Conservation (phyloP, 2,329 filamentous ascomycete genomes). For the Xylariaceae sp. region DNA sequence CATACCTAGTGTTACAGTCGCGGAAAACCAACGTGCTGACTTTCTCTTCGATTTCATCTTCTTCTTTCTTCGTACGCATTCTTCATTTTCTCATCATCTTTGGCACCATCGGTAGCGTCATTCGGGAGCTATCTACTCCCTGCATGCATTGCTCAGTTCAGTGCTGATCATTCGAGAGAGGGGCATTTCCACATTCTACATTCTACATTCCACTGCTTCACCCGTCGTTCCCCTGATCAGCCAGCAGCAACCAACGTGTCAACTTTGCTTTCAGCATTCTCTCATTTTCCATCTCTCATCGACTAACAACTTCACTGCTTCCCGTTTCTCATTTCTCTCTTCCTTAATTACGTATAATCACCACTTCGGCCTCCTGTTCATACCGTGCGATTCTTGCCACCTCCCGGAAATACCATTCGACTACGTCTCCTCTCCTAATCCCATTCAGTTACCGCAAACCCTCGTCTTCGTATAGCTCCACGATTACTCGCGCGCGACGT, state of each 20-base stretch:
- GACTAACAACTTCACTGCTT: neutral
- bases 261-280: conserved; percentile 6
- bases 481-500: neutral
- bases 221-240: conserved; percentile 15
- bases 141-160: neutral
- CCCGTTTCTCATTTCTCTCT: conserved; percentile 1
- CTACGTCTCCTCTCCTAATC: neutral
- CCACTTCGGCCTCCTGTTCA: neutral
- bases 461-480: neutral
- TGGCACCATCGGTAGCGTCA: conserved; percentile 4
- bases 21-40: neutral
- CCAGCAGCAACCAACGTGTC: conserved; percentile 5
- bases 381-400: neutral
- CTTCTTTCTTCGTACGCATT: neutral
- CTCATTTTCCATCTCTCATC: conserved; percentile 8
- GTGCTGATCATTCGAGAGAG: conserved; percentile 27
- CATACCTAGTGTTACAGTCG: neutral
- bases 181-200: conserved; percentile 24
- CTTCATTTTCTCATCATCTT: neutral
- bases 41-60: neutral
- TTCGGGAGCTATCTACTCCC: neutral
- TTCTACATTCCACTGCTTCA: conserved; percentile 23
- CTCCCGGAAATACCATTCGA: neutral
- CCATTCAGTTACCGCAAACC: neutral
- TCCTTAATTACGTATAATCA: neutral